A percentile compares a stretch with the other conserved stretches of the same genome.
Evolutionary conservation across 306 rosid genomes (phyloP).

Genomic region (Cyclanthera cordifolia): DNA sequence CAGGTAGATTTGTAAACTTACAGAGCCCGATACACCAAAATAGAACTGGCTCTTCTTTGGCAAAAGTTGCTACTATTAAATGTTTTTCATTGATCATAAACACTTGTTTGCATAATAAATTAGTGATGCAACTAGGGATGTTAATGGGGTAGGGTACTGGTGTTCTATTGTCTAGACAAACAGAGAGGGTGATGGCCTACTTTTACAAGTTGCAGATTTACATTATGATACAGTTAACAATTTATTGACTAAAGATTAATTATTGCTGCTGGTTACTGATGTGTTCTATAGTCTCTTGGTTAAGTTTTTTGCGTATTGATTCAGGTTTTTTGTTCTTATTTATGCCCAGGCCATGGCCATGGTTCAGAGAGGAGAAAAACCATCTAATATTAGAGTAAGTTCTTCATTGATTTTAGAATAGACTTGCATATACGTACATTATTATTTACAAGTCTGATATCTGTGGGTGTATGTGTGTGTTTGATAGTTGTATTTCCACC

Average conservation of each 20-base stretch:
- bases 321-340: not conserved
- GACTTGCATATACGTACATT: not conserved
- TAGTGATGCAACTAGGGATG: too few species aligned
- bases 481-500: not conserved
- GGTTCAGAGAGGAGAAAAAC: conserved; percentile 88
- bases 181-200: too few species aligned
- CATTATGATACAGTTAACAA: not conserved
- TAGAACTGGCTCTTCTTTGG: not conserved
- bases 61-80: not conserved
- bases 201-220: not conserved
- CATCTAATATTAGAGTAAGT: conserved; percentile 70
- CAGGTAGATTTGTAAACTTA: not conserved
- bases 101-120: not conserved
- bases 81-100: not conserved
- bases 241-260: not conserved
- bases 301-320: conserved; percentile 5
- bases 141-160: too few species aligned
- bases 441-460: not conserved
- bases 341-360: conserved; percentile 75
- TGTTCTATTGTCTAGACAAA: too few species aligned
- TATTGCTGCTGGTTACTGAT: conserved; percentile 6
- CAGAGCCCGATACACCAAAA: not conserved
- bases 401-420: not conserved
- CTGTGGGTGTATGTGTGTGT: not conserved
- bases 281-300: not conserved